These are phyloP conservation scores for Quillaja saponaria DNA, from an alignment of 306 rosid genomes.

Conservation along the genomic window DNA sequence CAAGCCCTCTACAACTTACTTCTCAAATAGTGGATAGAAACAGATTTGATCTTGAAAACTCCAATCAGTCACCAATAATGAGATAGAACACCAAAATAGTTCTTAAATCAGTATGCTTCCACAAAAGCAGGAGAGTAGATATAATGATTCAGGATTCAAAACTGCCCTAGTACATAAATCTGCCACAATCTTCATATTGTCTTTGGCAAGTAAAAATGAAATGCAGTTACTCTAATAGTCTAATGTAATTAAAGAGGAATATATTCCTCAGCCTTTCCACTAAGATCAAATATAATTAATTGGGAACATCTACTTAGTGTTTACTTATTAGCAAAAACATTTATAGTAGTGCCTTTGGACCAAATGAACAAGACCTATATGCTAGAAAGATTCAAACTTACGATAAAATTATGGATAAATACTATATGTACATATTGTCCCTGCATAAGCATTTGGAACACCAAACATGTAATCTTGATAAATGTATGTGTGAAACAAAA, in stretches of 20 bases:
- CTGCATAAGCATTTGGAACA: constrained; percentile 6
- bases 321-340: constrained; percentile 6
- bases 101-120: neutral
- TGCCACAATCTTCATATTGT: constrained; percentile 2
- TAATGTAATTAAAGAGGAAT: too few species aligned
- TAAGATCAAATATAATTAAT: too few species aligned
- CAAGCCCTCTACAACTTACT: too few species aligned
- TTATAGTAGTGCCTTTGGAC: constrained; percentile 6
- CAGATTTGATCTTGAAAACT: constrained; percentile 6
- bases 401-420: constrained; percentile 6
- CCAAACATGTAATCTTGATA: constrained; percentile 10
- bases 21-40: neutral
- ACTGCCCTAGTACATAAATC: constrained; percentile 16
- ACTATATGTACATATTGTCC: constrained; percentile 1
- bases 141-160: constrained; percentile 16
- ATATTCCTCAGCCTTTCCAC: too few species aligned
- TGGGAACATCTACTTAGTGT: too few species aligned
- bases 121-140: constrained; percentile 11
- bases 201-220: neutral
- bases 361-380: constrained; percentile 15
- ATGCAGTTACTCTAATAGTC: neutral
- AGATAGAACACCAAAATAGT: constrained; percentile 17
- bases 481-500: neutral
- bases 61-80: constrained; percentile 10
- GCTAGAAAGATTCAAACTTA: neutral